Base-by-base conservation (phyloP, 228 moss, liverwort and hornwort species). In the Sphagnum fallax region DNA sequence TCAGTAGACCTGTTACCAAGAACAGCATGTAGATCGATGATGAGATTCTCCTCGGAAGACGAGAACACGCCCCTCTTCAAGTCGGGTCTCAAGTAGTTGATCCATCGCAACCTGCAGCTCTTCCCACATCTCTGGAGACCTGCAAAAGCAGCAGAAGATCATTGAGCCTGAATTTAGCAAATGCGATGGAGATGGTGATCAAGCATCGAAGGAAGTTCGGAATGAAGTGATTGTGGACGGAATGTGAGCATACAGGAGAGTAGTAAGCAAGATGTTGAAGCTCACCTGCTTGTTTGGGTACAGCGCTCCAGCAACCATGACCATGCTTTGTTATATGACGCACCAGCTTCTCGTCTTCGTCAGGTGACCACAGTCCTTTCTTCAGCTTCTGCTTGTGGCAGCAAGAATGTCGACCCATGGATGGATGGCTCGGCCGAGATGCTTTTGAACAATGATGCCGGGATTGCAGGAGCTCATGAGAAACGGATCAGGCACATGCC, bases 291-390 rank as follows among this genome's bases (percentile, higher is more conserved):
- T 86, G 82, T 78, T 86, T 86, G 6, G 86, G 86, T 62, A 86
- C 86, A 4, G 82, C 86, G 55, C 86, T 86, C 86, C 86, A 86
- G 74, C 86, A 86, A 73, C 86, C 86, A 80, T 86, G 86, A 50
- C 86, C 86, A 58, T 86, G 82, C 76, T 86, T 86, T 64, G 82
- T 80, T 60, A 86, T 86, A 70, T 86, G 82, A n/a, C 82, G 86
- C 75, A 86, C 86, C 61, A 86, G 82, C 80, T 86, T 86, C 63
- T 86, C 86, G 49, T 86, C 86, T 70, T 86, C 86, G 51, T 86
- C 86, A 18, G 86, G 86, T 8, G 86, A 86, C 86, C 86, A 86
- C 48, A 86, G 10, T 50, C 86, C 86, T 76, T 86, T 86, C 78
- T 86, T 86, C 74, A 86, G 82, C 52, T 86, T 86, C 76, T 80